These are phyloP conservation scores for Apiospora phragmitis DNA, from an alignment of 2,329 filamentous ascomycete species.

Conservation along the genomic window DNA sequence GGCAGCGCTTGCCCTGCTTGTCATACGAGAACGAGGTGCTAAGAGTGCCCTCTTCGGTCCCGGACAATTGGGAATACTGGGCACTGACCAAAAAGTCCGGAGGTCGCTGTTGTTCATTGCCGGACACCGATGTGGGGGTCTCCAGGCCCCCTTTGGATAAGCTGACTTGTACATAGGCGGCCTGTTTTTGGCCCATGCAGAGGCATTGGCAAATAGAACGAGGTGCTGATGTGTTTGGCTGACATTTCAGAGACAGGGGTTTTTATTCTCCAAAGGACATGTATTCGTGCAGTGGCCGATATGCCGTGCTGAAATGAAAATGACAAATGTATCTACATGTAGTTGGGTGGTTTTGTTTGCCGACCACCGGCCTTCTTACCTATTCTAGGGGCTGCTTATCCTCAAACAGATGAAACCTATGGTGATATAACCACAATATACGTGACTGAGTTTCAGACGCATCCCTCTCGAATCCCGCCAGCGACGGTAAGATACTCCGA, in stretches of 20 bases:
- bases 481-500: not conserved
- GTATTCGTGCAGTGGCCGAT: not conserved
- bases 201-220: not conserved
- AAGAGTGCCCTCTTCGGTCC: not conserved
- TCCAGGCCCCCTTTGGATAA: not conserved
- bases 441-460: not conserved
- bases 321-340: not conserved
- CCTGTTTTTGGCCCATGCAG: not conserved
- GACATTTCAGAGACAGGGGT: not conserved
- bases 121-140: slow-evolving; percentile 1
- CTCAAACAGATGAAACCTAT: not conserved
- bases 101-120: not conserved
- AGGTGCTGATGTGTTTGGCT: not conserved
- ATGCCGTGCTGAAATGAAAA: not conserved
- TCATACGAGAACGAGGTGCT: not conserved
- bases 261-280: not conserved
- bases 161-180: not conserved
- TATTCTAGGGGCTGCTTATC: not conserved
- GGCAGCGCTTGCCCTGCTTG: not conserved
- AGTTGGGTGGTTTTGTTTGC: not conserved
- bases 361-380: not conserved
- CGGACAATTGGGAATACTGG: not conserved
- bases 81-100: not conserved
- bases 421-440: not conserved
- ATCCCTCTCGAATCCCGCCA: not conserved